Conservation (phyloP, 306 rosid species). For the Vigna unguiculata region DNA sequence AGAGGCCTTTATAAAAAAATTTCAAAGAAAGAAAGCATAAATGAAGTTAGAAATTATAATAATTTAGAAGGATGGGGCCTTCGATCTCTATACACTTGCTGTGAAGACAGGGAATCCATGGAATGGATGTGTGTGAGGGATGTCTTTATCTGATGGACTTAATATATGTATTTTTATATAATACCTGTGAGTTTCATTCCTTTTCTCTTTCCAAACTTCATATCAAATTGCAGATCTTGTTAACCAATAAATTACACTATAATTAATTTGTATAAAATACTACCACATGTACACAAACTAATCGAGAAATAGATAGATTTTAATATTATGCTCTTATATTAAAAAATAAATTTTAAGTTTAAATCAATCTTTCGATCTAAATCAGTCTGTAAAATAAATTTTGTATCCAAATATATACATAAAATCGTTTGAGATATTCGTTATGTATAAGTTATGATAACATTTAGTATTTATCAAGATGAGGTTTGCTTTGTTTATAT, state of each 20-base stretch:
- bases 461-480: no score
- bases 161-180: conserved; percentile 35
- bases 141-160: conserved; percentile 58
- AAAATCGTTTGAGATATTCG: no score
- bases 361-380: no score
- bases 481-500: no score
- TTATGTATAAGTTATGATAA: no score
- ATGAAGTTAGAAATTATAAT: conserved; percentile 22
- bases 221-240: conserved; percentile 41
- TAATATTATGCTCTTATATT: no score
- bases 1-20: background rate
- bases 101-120: conserved; percentile 31
- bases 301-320: no score
- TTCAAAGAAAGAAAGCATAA: conserved; percentile 4
- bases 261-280: background rate
- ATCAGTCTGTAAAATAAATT: no score
- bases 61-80: conserved; percentile 2
- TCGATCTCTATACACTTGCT: conserved; percentile 31
- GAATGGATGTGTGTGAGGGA: conserved; percentile 37
- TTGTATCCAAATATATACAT: no score
- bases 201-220: conserved; percentile 40
- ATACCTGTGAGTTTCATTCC: conserved; percentile 42
- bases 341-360: no score
- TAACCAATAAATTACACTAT: background rate
- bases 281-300: background rate